Base-by-base conservation (phyloP, 805 yeast species). In the Maudiozyma serrabonitensis region DNA sequence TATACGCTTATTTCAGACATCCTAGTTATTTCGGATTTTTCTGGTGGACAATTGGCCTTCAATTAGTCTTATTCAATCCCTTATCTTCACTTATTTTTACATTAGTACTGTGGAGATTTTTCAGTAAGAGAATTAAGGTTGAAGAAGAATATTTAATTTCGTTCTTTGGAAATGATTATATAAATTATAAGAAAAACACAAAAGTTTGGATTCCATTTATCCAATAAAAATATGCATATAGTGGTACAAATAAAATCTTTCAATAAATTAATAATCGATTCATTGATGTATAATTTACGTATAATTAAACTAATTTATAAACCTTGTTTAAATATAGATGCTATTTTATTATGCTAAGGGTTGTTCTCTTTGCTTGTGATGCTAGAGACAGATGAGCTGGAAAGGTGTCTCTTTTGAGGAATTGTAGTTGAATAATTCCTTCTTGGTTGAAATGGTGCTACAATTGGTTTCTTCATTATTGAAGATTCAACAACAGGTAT, bases 21-120 rank as follows among this genome's bases (percentile, higher is more conserved):
- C 99, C 99, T 6, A 82, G 95, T 45, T 93, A 93, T 66, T 75
- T 81, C 40, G 99, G 97, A 0, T 93, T 85, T 64, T 90, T 81
- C 61, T 81, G 88, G 79, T 93, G 98, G 97, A 91, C 95, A 13
- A 55, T 90, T 3, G 97, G 97, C 0, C 74, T 88, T 1, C 95
- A 91, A 62, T 23, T 93, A 43, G 54, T 83, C 52, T 66, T 91
- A 50, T 67, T 79, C 43, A 93, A 89, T 66, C 80, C 85, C 6
- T 43, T 87, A 0, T 73, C 88, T 1, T 58, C 78, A 2, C 45
- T 72, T 1, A 69, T 74, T 0, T 93, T 89, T 52, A 58, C 73
- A 0, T 54, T 66, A n/a, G 75, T 80, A 3, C 69, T 93, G 19
- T 80, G 81, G 76, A 58, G 64, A 34, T 93, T 93, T 60, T 93